Conservation (phyloP, 2,329 filamentous ascomycete genomes). For the Ceratocystis colombiana region DNA sequence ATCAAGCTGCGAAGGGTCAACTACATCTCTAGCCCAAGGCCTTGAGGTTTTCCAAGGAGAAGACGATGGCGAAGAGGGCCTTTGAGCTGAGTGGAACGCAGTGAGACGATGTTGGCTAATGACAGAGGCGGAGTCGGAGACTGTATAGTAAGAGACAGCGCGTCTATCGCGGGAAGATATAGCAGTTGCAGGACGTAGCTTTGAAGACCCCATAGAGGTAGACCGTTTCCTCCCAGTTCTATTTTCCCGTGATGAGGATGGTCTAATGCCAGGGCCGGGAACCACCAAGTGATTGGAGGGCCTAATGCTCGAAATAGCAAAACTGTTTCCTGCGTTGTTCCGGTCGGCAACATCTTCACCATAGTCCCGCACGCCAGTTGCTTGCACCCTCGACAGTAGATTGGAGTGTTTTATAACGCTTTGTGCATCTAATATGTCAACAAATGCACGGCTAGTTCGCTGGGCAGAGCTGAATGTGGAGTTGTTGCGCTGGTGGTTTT, state of each 20-base stretch:
- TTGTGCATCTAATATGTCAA: conserved; percentile 51
- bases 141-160: conserved; percentile 3
- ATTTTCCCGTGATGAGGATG: conserved; percentile 17
- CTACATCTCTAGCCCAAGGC: conserved; percentile 22
- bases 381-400: conserved; percentile 41
- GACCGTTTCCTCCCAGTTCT: background rate
- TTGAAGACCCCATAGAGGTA: background rate
- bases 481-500: conserved; percentile 21
- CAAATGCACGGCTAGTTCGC: conserved; percentile 26
- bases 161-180: conserved; percentile 16
- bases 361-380: conserved; percentile 44
- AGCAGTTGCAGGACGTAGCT: conserved; percentile 18
- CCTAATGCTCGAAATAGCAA: conserved; percentile 15
- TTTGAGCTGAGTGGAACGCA: conserved; percentile 19
- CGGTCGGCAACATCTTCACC: conserved; percentile 57
- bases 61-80: background rate
- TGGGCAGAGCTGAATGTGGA: conserved; percentile 23
- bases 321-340: conserved; percentile 39
- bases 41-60: background rate
- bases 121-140: conserved; percentile 23
- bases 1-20: conserved; percentile 19
- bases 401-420: conserved; percentile 42
- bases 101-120: conserved; percentile 24
- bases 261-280: conserved; percentile 6
- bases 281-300: conserved; percentile 6